phyloP scores from a whole-genome alignment of 2,329 filamentous ascomycete species.

The Neofusicoccum kwambonambiense region DNA sequence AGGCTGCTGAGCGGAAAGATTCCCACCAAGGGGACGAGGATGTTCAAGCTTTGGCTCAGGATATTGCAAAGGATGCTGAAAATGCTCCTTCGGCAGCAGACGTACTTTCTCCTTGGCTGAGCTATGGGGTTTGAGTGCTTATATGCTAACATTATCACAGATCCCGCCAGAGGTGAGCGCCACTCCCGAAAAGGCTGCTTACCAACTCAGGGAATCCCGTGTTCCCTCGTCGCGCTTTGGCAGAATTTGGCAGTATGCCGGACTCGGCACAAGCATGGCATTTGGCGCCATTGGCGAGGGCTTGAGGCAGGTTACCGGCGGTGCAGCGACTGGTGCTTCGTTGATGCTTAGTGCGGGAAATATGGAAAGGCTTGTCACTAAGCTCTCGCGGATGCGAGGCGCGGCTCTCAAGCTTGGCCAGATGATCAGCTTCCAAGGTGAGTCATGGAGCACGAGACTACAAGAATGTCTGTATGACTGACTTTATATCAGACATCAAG shows the following conservation, averaged over 20 bases:
- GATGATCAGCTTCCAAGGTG: slow-evolving; percentile 92
- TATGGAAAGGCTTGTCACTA: slow-evolving; percentile 88
- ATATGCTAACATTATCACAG: slow-evolving; percentile 48
- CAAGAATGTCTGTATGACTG: slow-evolving; percentile 2
- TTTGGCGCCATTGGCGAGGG: slow-evolving; percentile 86
- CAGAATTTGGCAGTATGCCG: slow-evolving; percentile 90
- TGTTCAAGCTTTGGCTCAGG: slow-evolving; percentile 47
- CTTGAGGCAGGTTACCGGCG: slow-evolving; percentile 74
- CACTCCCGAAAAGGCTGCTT: slow-evolving; percentile 42
- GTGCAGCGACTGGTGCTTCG: slow-evolving; percentile 61
- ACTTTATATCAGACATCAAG: slow-evolving; percentile 68
- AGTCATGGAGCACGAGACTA: slow-evolving; percentile 8
- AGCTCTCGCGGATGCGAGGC: slow-evolving; percentile 92
- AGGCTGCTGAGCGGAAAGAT: slow-evolving; percentile 19
- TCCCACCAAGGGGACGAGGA: slow-evolving; percentile 30
- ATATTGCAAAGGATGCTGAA: slow-evolving; percentile 46
- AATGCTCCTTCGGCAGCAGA: slow-evolving; percentile 27
- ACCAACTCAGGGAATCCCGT: slow-evolving; percentile 80
- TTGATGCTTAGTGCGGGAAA: slow-evolving; percentile 85
- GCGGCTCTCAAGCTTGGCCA: slow-evolving; percentile 96
- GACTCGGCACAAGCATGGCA: slow-evolving; percentile 91
- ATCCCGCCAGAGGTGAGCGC: slow-evolving; percentile 28
- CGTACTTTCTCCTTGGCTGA: slow-evolving; percentile 23
- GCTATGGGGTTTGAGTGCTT: slow-evolving; percentile 26
- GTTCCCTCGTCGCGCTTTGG: slow-evolving; percentile 86